Evolutionary conservation across 2,329 filamentous ascomycete species (phyloP).

Genomic region (Decorospora gaudefroyi): DNA sequence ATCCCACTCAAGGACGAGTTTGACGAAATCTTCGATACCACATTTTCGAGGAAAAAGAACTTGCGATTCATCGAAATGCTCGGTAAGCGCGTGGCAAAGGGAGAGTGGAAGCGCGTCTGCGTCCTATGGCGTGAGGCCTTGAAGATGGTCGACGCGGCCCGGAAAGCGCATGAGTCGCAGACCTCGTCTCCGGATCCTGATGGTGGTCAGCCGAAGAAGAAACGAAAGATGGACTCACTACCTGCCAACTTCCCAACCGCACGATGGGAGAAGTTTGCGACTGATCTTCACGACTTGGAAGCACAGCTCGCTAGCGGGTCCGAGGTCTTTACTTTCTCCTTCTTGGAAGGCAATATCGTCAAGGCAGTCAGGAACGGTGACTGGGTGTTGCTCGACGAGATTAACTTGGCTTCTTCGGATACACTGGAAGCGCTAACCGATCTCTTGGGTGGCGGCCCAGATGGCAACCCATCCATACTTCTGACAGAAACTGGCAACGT

Average conservation of each 20-base stretch:
- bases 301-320: slow-evolving; percentile 74
- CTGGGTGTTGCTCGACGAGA: slow-evolving; percentile 96
- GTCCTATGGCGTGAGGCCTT: slow-evolving; percentile 88
- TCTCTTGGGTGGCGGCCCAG: slow-evolving; percentile 73
- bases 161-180: slow-evolving; percentile 49
- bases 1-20: slow-evolving; percentile 93
- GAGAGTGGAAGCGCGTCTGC: slow-evolving; percentile 84
- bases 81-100: slow-evolving; percentile 75
- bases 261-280: slow-evolving; percentile 80
- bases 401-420: slow-evolving; percentile 93
- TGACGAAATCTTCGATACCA: slow-evolving; percentile 82
- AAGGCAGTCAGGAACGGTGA: slow-evolving; percentile 95
- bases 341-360: slow-evolving; percentile 93
- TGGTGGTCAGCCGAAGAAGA: slow-evolving; percentile 72
- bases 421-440: slow-evolving; percentile 93
- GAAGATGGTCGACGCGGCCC: slow-evolving; percentile 72
- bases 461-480: slow-evolving; percentile 77
- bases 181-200: slow-evolving; percentile 46
- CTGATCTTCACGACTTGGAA: slow-evolving; percentile 76
- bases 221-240: slow-evolving; percentile 63
- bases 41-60: slow-evolving; percentile 87
- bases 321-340: slow-evolving; percentile 86
- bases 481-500: slow-evolving; percentile 93
- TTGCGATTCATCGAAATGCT: slow-evolving; percentile 78
- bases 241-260: slow-evolving; percentile 61